Evolutionary conservation across 2,329 filamentous ascomycete genomes (phyloP), one percentile per base, ranked within the genome.

Genomic region (Ascomycota sp.): DNA sequence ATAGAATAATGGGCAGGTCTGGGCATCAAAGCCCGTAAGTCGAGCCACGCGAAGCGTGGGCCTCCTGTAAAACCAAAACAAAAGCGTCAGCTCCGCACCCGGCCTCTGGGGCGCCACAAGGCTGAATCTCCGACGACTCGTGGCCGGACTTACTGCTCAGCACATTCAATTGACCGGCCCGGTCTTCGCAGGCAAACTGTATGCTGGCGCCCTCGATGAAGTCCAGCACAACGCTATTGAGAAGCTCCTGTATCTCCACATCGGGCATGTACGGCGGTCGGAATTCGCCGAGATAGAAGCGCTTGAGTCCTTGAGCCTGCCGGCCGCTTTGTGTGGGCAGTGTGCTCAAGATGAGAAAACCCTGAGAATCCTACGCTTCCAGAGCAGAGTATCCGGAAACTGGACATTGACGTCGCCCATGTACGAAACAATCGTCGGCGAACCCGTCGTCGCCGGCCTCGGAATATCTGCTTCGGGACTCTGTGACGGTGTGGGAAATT

Each of bases 331-430:
- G 60, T 49, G 70, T 57, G 52, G 66, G 54, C 45, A 60, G 41
- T 38, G 67, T 53, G 25, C 75, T 79, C 36, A 98, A 65, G 33
- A 92, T 74, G 24, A 98, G 58, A 51, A 78, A 83, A 12, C 86
- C 89, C 35, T 77, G 65, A 7, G 73, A 70, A 49, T 83, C 35
- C 89, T 73, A 32, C 86, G 77, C 58, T 95, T 98, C 89, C 89
- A 98, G 9, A 98, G 64, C 28, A 98, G 63, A 32, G 82, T 92
- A 47, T 95, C 86, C 0, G 89, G 89, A 48, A 98, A 94, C 48
- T 98, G 89, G 8, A 95, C 80, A 43, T 98, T 95, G 37, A 98
- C 75, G 44, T 94, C 81, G 29, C 85, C 82, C 50, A 92, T 66
- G 36, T 76, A 73, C 4, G 80, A 62, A 19, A 75, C 62, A 30